Percentiles rank a stretch among this genome's conserved stretches.
Conservation (phyloP, 768 basidiomycete species). For the Cystofilobasidium ferigula region DNA sequence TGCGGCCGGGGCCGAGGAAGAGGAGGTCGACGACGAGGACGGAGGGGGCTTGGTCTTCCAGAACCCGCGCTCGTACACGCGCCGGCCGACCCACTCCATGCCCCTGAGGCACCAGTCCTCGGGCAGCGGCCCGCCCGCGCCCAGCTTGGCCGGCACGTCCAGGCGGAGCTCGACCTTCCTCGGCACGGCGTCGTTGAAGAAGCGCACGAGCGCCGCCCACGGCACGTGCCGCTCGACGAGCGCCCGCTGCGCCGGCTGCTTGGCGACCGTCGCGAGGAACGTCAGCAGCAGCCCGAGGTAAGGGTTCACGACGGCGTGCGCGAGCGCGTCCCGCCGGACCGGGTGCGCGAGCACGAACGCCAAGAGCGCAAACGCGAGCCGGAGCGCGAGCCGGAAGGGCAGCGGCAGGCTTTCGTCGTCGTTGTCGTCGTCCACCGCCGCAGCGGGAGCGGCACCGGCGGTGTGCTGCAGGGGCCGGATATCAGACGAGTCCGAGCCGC, state of each 20-base stretch:
- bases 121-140: conserved; percentile 59
- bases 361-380: conserved; percentile 69
- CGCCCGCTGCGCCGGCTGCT: conserved; percentile 51
- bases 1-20: conserved; percentile 5
- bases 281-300: conserved; percentile 79
- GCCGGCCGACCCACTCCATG: conserved; percentile 88
- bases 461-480: conserved; percentile 29
- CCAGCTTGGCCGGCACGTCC: conserved; percentile 46
- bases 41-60: conserved; percentile 54
- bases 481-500: conserved; percentile 5
- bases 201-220: conserved; percentile 62
- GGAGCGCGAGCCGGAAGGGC: conserved; percentile 60
- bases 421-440: neutral
- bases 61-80: conserved; percentile 83
- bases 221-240: conserved; percentile 69
- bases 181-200: conserved; percentile 55
- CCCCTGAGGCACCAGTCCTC: conserved; percentile 96
- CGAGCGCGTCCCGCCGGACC: conserved; percentile 41
- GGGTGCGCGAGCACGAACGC: conserved; percentile 54
- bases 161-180: conserved; percentile 36
- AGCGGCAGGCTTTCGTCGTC: conserved; percentile 43
- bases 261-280: conserved; percentile 68
- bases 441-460: too few relatives aligned
- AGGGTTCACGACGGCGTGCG: conserved; percentile 55
- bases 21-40: conserved; percentile 2